Evolutionary conservation across 2,329 filamentous ascomycete genomes (phyloP).

Genomic region (Cordyceps militaris): DNA sequence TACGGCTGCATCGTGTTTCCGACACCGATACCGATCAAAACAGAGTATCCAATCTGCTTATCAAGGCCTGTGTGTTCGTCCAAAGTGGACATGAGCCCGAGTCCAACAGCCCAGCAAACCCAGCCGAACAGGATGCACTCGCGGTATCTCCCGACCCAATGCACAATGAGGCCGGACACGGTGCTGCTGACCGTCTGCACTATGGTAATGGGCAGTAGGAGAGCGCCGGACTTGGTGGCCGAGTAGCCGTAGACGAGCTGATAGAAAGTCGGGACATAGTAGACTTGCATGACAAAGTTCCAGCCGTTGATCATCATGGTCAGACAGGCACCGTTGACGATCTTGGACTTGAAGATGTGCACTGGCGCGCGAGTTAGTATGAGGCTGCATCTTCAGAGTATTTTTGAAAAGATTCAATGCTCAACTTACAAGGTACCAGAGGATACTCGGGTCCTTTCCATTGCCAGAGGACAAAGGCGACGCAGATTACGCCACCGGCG

Average conservation of each 20-base stretch:
- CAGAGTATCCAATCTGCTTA: conserved; percentile 47
- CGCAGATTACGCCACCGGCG: conserved; percentile 39
- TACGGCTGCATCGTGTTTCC: conserved; percentile 46
- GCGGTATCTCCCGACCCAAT: conserved; percentile 45
- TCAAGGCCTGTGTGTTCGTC: conserved; percentile 39
- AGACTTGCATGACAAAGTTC: conserved; percentile 52
- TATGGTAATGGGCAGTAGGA: conserved; percentile 37
- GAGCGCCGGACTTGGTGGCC: conserved; percentile 33
- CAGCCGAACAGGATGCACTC: conserved; percentile 49
- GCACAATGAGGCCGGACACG: conserved; percentile 43
- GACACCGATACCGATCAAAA: conserved; percentile 45
- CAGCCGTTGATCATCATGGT: conserved; percentile 53
- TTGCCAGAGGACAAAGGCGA: conserved; percentile 47
- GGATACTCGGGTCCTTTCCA: conserved; percentile 42
- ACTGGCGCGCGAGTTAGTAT: conserved; percentile 26
- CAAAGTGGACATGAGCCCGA: conserved; percentile 46
- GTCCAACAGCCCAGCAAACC: conserved; percentile 43
- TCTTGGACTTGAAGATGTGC: conserved; percentile 45
- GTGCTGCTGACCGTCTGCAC: conserved; percentile 41
- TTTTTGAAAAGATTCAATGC: not conserved
- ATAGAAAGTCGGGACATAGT: conserved; percentile 41
- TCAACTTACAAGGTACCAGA: conserved; percentile 38
- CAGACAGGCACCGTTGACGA: conserved; percentile 48
- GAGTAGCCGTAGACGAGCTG: conserved; percentile 39
- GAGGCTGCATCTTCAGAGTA: not conserved